phyloP scores from a whole-genome alignment of 495 filamentous ascomycete species.

The Xylaria telfairii region DNA sequence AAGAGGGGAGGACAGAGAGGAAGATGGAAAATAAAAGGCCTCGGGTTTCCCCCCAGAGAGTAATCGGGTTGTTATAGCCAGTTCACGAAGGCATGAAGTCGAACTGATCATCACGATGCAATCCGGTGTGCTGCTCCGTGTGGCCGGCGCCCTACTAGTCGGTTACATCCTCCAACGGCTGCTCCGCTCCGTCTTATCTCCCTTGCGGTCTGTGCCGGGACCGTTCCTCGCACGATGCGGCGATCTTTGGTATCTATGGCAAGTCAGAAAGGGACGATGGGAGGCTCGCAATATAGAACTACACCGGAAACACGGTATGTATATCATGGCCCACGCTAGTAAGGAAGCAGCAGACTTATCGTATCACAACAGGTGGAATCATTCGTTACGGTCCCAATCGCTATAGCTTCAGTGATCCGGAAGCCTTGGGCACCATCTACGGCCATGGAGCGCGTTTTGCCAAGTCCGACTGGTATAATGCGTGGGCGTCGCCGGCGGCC shows the following conservation, averaged over 20 bases:
- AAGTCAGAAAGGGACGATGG: conserved; percentile 21
- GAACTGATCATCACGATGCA: neutral
- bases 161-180: conserved; percentile 3
- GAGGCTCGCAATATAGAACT: conserved; percentile 33
- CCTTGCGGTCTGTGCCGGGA: conserved; percentile 28
- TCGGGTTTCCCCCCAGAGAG: too few relatives aligned
- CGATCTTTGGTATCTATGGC: conserved; percentile 30
- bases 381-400: conserved; percentile 47
- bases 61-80: neutral
- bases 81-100: neutral
- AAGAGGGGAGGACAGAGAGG: too few relatives aligned
- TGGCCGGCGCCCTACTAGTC: neutral
- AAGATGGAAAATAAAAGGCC: too few relatives aligned
- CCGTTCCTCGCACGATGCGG: conserved; percentile 33
- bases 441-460: conserved; percentile 22
- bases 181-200: neutral
- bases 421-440: conserved; percentile 30
- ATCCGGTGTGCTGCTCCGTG: neutral
- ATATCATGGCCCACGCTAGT: neutral
- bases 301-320: conserved; percentile 41
- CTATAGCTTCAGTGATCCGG: conserved; percentile 40
- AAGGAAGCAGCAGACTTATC: neutral
- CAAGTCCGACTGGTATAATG: conserved; percentile 42
- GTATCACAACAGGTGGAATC: conserved; percentile 21
- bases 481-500: conserved; percentile 33